These are phyloP conservation scores for Elongisporangium prolatum DNA, from an alignment of 352 stramenopile genomes.

Conservation along the genomic window DNA sequence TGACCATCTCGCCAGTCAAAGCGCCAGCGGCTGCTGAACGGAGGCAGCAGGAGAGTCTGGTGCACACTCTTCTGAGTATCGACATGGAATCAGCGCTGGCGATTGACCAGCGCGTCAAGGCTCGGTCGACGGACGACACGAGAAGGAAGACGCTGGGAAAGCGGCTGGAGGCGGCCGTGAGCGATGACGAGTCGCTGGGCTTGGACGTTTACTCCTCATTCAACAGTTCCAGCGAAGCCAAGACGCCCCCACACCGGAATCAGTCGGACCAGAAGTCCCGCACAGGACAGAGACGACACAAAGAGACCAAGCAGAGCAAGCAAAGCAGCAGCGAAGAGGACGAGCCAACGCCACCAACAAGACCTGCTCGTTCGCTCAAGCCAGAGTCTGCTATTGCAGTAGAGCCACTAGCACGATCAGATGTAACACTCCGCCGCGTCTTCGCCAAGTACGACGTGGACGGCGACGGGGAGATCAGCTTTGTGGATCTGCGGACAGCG, in stretches of 20 bases:
- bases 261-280: neutral
- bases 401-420: neutral
- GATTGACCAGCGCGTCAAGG: conserved; percentile 5
- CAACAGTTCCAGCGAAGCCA: conserved; percentile 6
- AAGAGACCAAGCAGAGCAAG: neutral
- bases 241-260: neutral
- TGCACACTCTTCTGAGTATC: conserved; percentile 42
- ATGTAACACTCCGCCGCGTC: conserved; percentile 21
- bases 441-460: conserved; percentile 51
- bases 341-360: neutral
- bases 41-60: conserved; percentile 16
- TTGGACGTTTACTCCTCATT: conserved; percentile 36
- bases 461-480: conserved; percentile 39
- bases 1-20: conserved; percentile 5
- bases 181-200: conserved; percentile 19
- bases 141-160: neutral
- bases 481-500: conserved; percentile 38
- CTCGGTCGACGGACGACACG: neutral
- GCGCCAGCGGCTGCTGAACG: neutral
- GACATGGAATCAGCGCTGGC: conserved; percentile 32
- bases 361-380: neutral
- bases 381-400: neutral
- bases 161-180: neutral
- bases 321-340: neutral
- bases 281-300: conserved; percentile 1